Percentiles rank a stretch among this genome's conserved stretches.
phyloP scores from a whole-genome alignment of 768 basidiomycete genomes.

The Mycena leptocephala region DNA sequence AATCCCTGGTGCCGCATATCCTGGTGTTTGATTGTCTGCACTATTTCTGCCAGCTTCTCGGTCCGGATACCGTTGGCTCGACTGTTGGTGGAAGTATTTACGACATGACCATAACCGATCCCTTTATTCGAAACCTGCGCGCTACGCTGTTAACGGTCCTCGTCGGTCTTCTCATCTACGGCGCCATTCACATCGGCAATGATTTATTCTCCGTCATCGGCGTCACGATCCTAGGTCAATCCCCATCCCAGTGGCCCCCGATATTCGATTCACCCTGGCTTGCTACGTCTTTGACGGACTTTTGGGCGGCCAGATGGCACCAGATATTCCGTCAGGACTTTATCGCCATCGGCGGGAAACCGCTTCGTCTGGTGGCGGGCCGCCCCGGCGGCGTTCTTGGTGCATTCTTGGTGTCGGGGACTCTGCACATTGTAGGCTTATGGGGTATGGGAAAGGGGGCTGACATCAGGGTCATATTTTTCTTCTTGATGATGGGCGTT shows the following conservation, averaged over 20 bases:
- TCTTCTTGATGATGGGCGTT: conserved; percentile 72
- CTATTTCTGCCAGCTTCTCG: conserved; percentile 62
- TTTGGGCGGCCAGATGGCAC: conserved; percentile 82
- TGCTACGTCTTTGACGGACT: conserved; percentile 71
- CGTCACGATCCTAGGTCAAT: conserved; percentile 63
- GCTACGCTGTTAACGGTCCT: conserved; percentile 62
- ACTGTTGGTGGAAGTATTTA: conserved; percentile 61
- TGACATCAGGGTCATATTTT: conserved; percentile 64
- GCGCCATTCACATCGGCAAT: conserved; percentile 61
- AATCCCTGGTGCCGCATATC: conserved; percentile 52
- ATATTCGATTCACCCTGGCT: conserved; percentile 72
- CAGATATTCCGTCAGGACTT: conserved; percentile 76
- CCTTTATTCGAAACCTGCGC: conserved; percentile 55
- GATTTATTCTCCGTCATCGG: conserved; percentile 60
- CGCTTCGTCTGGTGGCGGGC: conserved; percentile 61
- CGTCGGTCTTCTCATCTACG: conserved; percentile 62
- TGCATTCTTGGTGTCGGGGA: conserved; percentile 73
- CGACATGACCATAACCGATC: conserved; percentile 52
- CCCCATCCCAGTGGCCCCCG: conserved; percentile 74
- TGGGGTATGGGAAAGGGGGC: conserved; percentile 73
- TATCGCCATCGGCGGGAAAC: conserved; percentile 65
- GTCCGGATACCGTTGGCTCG: conserved; percentile 59
- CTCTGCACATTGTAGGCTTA: conserved; percentile 71
- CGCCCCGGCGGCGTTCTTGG: conserved; percentile 68
- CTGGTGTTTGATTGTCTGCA: conserved; percentile 63